A percentile compares a stretch with the other conserved stretches of the same genome.
phyloP scores from a whole-genome alignment of 2,329 filamentous ascomycete species.

The Sclerotinia sclerotiorum region DNA sequence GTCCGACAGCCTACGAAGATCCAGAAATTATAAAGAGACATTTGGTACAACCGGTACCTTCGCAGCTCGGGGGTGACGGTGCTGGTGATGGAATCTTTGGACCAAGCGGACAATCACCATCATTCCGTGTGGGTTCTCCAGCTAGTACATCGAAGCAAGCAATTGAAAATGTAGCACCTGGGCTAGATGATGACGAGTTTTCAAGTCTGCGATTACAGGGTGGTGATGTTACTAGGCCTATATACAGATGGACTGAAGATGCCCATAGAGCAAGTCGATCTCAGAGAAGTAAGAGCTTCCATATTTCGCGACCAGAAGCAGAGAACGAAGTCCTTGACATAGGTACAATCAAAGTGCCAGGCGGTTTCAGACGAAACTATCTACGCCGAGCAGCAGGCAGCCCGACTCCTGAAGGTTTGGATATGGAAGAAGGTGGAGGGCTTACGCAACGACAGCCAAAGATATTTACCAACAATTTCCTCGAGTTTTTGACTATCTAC shows the following conservation, averaged over 20 bases:
- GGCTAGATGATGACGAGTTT: slow-evolving; percentile 73
- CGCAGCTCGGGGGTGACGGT: slow-evolving; percentile 39
- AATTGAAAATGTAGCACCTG: slow-evolving; percentile 39
- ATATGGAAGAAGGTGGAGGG: slow-evolving; percentile 41
- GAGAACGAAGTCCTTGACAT: slow-evolving; percentile 83
- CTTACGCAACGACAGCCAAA: slow-evolving; percentile 48
- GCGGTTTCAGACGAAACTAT: slow-evolving; percentile 90
- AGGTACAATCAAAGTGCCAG: slow-evolving; percentile 85
- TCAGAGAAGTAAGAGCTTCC: slow-evolving; percentile 86
- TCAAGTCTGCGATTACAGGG: slow-evolving; percentile 91
- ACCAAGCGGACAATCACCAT: slow-evolving; percentile 40
- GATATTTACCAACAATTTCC: slow-evolving; percentile 85
- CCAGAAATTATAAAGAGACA: slow-evolving; percentile 89
- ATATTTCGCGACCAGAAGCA: slow-evolving; percentile 71
- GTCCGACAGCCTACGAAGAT: slow-evolving; percentile 72
- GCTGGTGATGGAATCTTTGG: slow-evolving; percentile 32
- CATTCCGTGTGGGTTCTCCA: slow-evolving; percentile 42
- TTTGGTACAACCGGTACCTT: slow-evolving; percentile 70
- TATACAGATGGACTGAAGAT: slow-evolving; percentile 96
- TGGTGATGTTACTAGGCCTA: slow-evolving; percentile 89
- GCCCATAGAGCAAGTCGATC: slow-evolving; percentile 63
- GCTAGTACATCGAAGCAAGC: slow-evolving; percentile 39
- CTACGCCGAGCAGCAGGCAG: slow-evolving; percentile 73
- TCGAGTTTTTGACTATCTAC: slow-evolving; percentile 93
- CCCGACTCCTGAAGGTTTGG: slow-evolving; percentile 48